A percentile compares a stretch with the other conserved stretches of the same genome.
These are phyloP conservation scores for Colletotrichum chrysophilum DNA, from an alignment of 2,329 filamentous ascomycete species.

Conservation along the genomic window DNA sequence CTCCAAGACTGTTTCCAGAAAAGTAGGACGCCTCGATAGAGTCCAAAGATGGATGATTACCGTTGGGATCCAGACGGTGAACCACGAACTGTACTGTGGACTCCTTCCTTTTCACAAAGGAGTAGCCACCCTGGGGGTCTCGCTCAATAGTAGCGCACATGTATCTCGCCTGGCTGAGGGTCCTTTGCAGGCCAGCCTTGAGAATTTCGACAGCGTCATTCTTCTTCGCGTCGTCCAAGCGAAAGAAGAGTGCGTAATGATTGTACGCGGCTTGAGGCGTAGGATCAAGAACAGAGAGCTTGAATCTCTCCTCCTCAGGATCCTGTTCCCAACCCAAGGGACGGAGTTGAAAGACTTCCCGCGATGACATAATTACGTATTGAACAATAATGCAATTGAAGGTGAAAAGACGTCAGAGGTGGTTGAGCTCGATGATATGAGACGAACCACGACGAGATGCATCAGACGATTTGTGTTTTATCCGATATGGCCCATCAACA, in stretches of 20 bases:
- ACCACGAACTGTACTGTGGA: not conserved
- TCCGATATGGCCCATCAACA: not conserved
- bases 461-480: not conserved
- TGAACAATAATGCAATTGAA: not conserved
- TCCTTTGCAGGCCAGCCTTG: not conserved
- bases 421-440: not conserved
- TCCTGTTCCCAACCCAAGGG: not conserved
- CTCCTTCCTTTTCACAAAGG: not conserved
- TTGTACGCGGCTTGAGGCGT: not conserved
- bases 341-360: not conserved
- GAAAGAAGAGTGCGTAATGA: not conserved
- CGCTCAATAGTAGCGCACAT: not conserved
- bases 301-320: not conserved
- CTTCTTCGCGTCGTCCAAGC: not conserved
- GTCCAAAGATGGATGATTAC: not conserved
- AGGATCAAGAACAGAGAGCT: not conserved
- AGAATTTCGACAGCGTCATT: not conserved
- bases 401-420: not conserved
- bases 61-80: not conserved
- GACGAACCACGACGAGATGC: not conserved
- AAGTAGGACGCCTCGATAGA: not conserved
- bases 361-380: not conserved
- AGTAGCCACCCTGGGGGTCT: not conserved
- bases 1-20: not conserved
- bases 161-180: not conserved